Base-by-base conservation (phyloP, 306 rosid genomes). In the Rosa persica region DNA sequence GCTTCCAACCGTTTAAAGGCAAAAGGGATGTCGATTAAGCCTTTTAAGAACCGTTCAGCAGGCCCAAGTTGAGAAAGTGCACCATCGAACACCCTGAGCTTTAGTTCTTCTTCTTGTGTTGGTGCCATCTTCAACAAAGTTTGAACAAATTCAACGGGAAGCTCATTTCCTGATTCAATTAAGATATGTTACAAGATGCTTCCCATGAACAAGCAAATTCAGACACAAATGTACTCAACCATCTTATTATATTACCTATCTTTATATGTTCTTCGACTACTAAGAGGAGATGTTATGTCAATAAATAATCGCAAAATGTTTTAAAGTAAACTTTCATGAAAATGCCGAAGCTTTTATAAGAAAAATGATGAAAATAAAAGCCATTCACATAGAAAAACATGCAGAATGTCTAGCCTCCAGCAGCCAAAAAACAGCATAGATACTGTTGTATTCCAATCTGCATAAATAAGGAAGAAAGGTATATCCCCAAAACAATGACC, bases 81-180 rank as follows among this genome's bases (percentile, higher is more conserved):
- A 62, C 98, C 99, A 81, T 8, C 75, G 81, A 80, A 96, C 55
- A 86, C 74, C 86, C 96, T 90, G 75, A 96, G 98, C 86, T 91
- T 96, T 72, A 90, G 90, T 81, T 96, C 99, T 89, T 96, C 99
- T 67, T 96, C 99, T 25, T 71, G 8, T 0, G 98, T 91, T 68
- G 99, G 99, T 57, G 93, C 89, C 98, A 96, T 93, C 89, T 89
- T 93, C 84, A 96, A 49, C 81, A 96, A 76, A 43, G 88, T 89
- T 51, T 91, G 88, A 62, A 96, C 66, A 75, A 96, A 87, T 81
- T 96, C 99, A 15, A 88, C 16, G 38, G 98, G 97, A 70, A 96
- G 96, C 86, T 93, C 99, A 66, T 89, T 89, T 81, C 98, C 99
- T 96, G 89, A 78, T 77, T 62, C 87, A 57, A 72, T 65, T 60